A percentile compares a stretch with the other conserved stretches of the same genome.
phyloP scores from a whole-genome alignment of 441 rosid species.

The Cnidoscolus chayamansa region DNA sequence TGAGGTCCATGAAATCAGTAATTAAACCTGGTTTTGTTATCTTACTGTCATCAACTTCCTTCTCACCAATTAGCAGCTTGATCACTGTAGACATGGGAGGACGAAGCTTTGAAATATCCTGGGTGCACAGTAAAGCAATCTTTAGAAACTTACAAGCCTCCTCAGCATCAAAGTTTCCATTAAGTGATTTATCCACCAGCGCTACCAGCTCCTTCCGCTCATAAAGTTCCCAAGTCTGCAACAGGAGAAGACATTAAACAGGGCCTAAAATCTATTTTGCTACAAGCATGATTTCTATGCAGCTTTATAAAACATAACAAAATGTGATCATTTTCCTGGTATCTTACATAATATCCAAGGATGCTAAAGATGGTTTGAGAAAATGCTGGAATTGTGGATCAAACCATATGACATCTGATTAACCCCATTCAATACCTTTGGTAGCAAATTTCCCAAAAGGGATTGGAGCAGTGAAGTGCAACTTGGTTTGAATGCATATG shows the following conservation, averaged over 20 bases:
- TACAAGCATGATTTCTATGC: neutral
- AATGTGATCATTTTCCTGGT: too few species aligned
- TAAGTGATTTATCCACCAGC: slow-evolving; percentile 57
- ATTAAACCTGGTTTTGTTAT: slow-evolving; percentile 80
- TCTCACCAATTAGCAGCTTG: slow-evolving; percentile 60
- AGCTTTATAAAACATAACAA: neutral
- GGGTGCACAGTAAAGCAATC: slow-evolving; percentile 88
- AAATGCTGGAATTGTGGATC: neutral
- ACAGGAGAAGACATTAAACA: slow-evolving; percentile 11
- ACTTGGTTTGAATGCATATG: neutral
- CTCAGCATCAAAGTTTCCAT: slow-evolving; percentile 73
- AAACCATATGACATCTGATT: neutral
- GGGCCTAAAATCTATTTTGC: neutral
- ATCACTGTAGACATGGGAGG: slow-evolving; percentile 84
- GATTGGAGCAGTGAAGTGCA: neutral
- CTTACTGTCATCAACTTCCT: slow-evolving; percentile 33
- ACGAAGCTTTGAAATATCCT: slow-evolving; percentile 74
- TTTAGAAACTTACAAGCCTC: slow-evolving; percentile 77
- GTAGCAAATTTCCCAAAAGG: neutral
- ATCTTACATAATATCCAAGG: neutral
- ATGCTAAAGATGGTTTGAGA: neutral
- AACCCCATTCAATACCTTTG: neutral
- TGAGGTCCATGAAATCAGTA: slow-evolving; percentile 86
- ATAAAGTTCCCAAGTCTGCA: slow-evolving; percentile 81
- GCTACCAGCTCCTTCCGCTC: slow-evolving; percentile 64